These are phyloP conservation scores for Colletotrichum lupini DNA, from an alignment of 2,329 filamentous ascomycete species.

Conservation along the genomic window DNA sequence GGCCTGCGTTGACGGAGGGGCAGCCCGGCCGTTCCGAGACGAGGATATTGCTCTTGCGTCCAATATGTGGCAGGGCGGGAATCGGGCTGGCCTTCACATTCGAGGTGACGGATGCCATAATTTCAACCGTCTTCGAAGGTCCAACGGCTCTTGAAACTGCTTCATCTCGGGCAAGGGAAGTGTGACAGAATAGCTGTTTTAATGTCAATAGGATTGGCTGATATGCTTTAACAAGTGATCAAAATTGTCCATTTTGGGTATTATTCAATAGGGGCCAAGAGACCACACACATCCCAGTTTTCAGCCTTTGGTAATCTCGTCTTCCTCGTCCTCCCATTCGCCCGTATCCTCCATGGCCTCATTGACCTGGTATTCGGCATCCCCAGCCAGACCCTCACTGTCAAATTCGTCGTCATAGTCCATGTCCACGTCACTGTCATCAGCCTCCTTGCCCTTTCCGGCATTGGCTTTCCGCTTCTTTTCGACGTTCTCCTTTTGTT, in stretches of 20 bases:
- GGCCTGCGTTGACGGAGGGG: background rate
- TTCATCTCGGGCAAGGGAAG: background rate
- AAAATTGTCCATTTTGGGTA: constrained; percentile 22
- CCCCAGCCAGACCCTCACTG: constrained; percentile 62
- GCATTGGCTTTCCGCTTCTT: constrained; percentile 74
- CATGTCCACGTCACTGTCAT: constrained; percentile 51
- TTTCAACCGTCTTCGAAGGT: background rate
- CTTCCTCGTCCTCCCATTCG: constrained; percentile 64
- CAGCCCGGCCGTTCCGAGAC: background rate
- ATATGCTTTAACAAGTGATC: background rate
- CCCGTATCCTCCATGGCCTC: constrained; percentile 60
- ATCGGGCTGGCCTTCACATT: background rate
- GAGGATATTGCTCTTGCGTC: background rate
- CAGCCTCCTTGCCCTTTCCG: constrained; percentile 47
- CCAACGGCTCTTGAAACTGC: background rate
- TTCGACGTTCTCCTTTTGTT: constrained; percentile 92
- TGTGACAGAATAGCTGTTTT: background rate
- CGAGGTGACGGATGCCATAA: background rate
- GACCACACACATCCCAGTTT: background rate
- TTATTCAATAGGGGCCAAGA: constrained; percentile 2
- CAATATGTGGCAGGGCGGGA: background rate
- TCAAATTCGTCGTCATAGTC: constrained; percentile 62
- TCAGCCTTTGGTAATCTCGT: constrained; percentile 49
- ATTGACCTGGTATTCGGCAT: constrained; percentile 60
- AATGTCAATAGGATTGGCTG: background rate